Percentiles rank a stretch among this genome's conserved stretches.
phyloP scores from a whole-genome alignment of 2,329 filamentous ascomycete genomes.

The Fusarium pseudonygamai region DNA sequence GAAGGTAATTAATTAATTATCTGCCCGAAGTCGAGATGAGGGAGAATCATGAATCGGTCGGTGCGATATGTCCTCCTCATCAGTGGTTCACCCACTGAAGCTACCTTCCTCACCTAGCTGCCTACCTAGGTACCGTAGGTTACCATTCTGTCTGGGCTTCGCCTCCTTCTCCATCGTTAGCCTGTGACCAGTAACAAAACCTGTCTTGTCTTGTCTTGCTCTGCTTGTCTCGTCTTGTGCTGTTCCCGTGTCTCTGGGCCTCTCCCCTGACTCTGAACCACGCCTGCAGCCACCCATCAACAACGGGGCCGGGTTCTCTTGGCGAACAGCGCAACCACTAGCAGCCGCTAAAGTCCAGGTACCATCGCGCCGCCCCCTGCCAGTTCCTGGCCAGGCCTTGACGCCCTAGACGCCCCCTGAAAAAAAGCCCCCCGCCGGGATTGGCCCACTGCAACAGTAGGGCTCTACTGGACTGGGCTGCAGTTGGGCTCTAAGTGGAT shows the following conservation, averaged over 20 bases:
- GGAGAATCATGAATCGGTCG: background rate
- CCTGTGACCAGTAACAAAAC: background rate
- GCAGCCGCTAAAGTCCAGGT: conserved; percentile 34
- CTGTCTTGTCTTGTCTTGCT: background rate
- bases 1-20: background rate
- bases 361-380: conserved; percentile 30
- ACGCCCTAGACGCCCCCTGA: conserved; percentile 11
- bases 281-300: conserved; percentile 22
- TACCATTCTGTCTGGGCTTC: conserved; percentile 17
- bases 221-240: background rate
- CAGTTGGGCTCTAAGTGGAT: conserved; percentile 1
- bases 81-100: conserved; percentile 1
- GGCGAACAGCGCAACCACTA: conserved; percentile 29
- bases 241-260: conserved; percentile 22
- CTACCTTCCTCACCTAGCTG: background rate
- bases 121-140: background rate
- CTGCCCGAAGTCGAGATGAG: background rate
- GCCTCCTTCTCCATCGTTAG: conserved; percentile 24
- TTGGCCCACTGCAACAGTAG: conserved; percentile 11
- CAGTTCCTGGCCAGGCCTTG: background rate
- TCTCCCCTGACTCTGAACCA: conserved; percentile 33
- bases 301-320: conserved; percentile 23
- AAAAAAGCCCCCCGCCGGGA: background rate
- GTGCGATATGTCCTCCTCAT: background rate
- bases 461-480: background rate